Percentiles rank a stretch among this genome's conserved stretches.
phyloP scores from a whole-genome alignment of 192 early-diverging fungal genomes.

The Mortierella alpina region DNA sequence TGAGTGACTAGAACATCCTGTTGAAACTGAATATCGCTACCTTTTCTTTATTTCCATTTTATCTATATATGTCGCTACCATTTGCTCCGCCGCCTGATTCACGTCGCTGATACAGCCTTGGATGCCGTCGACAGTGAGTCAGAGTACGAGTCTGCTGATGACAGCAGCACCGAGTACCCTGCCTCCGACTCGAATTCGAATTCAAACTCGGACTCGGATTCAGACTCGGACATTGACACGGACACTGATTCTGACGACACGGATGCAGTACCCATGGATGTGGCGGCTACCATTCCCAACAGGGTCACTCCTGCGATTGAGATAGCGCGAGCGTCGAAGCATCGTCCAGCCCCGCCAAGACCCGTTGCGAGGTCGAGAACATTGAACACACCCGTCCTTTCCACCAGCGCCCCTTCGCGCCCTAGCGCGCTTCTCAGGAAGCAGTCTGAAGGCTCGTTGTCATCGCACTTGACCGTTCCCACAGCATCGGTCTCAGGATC shows the following conservation, averaged over 20 bases:
- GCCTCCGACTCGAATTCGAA: constrained; percentile 1
- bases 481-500: neutral
- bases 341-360: constrained; percentile 23
- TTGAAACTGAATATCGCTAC: too few species aligned
- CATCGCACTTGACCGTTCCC: constrained; percentile 12
- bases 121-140: constrained; percentile 16
- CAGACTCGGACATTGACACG: constrained; percentile 10
- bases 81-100: neutral
- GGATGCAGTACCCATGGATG: neutral
- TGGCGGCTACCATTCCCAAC: neutral
- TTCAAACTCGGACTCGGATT: constrained; percentile 9
- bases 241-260: neutral
- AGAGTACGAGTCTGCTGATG: constrained; percentile 15
- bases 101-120: constrained; percentile 1
- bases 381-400: neutral
- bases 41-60: too few species aligned
- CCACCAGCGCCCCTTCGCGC: constrained; percentile 23
- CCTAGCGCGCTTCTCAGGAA: constrained; percentile 12
- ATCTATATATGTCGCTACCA: neutral
- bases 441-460: constrained; percentile 30
- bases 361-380: neutral
- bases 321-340: constrained; percentile 12
- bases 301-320: constrained; percentile 13
- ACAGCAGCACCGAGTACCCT: neutral
- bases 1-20: too few species aligned